Conservation (phyloP, 2,329 filamentous ascomycete species). For the Cyphellophora attinorum region DNA sequence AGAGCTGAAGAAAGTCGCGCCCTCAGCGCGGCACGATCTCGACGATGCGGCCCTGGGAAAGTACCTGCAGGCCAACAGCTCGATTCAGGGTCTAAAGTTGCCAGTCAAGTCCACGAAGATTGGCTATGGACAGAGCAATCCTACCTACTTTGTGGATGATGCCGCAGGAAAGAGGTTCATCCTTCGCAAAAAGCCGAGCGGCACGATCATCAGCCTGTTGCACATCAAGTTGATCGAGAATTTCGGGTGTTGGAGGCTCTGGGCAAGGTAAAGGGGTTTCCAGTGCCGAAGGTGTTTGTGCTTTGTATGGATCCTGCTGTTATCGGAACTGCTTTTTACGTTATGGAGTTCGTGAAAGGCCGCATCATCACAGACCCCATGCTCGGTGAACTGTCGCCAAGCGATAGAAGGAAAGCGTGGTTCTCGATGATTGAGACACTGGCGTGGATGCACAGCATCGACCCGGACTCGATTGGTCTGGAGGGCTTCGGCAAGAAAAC, state of each 20-base stretch:
- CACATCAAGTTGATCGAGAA: slow-evolving; percentile 83
- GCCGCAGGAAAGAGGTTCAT: slow-evolving; percentile 54
- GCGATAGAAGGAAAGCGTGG: slow-evolving; percentile 55
- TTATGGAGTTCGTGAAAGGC: slow-evolving; percentile 75
- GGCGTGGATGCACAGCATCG: slow-evolving; percentile 63
- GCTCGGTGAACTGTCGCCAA: slow-evolving; percentile 56
- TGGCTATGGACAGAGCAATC: slow-evolving; percentile 13
- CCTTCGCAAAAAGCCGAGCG: slow-evolving; percentile 85
- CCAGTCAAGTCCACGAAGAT: slow-evolving; percentile 12
- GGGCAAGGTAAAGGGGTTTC: slow-evolving; percentile 55
- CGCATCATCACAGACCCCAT: slow-evolving; percentile 75
- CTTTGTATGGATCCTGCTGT: slow-evolving; percentile 66
- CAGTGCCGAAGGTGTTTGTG: slow-evolving; percentile 64
- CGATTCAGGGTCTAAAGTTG: slow-evolving; percentile 7
- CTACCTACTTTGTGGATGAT: slow-evolving; percentile 14
- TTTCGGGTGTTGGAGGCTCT: slow-evolving; percentile 73
- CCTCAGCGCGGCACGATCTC: slow-evolving; percentile 8
- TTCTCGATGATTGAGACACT: slow-evolving; percentile 41
- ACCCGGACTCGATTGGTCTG: slow-evolving; percentile 52
- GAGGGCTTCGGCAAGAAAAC: slow-evolving; percentile 54
- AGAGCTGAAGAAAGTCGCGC: not conserved
- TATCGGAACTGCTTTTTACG: slow-evolving; percentile 73
- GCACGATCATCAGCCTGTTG: slow-evolving; percentile 70
- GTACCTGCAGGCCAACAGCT: slow-evolving; percentile 6
- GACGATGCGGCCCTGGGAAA: slow-evolving; percentile 8